phyloP scores from a whole-genome alignment of 257 asterid genomes.

The Schizonepeta tenuifolia region DNA sequence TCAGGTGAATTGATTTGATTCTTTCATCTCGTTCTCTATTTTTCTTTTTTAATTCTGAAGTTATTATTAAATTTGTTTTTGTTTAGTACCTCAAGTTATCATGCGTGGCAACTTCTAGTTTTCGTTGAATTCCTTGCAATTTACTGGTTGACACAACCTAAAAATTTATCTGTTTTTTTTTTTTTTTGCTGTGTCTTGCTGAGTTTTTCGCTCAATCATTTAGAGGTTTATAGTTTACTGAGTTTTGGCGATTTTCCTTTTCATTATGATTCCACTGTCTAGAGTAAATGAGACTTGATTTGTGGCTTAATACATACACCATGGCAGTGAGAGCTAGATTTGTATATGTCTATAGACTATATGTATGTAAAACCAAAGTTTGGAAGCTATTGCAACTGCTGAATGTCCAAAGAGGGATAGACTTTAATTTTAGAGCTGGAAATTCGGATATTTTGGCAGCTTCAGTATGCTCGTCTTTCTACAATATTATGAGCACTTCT shows the following conservation, averaged over 20 bases:
- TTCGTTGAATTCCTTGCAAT: slow-evolving; percentile 7
- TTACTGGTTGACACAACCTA: not conserved
- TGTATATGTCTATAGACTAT: not conserved
- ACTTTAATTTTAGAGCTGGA: not conserved
- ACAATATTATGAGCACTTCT: not conserved
- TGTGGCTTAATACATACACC: not conserved
- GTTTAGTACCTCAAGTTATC: not conserved
- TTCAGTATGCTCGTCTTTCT: not conserved
- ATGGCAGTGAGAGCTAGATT: not conserved
- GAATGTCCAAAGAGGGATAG: slow-evolving; percentile 6
- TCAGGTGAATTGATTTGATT: slow-evolving; percentile 43
- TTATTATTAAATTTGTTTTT: not conserved
- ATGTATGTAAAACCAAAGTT: not conserved
- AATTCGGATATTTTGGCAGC: not conserved
- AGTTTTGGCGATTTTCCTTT: not conserved
- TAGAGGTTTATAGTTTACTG: not conserved
- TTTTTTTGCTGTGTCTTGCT: no score
- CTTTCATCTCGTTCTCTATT: not conserved
- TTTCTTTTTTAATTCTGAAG: not conserved
- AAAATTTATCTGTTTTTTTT: not conserved
- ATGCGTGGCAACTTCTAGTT: slow-evolving; percentile 7
- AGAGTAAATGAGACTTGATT: not conserved
- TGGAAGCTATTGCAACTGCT: slow-evolving; percentile 6
- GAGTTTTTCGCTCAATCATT: no score
- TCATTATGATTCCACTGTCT: slow-evolving; percentile 13